Base-by-base conservation (phyloP, 1,284 basidiomycete genomes). In the Omphalotus olearius region DNA sequence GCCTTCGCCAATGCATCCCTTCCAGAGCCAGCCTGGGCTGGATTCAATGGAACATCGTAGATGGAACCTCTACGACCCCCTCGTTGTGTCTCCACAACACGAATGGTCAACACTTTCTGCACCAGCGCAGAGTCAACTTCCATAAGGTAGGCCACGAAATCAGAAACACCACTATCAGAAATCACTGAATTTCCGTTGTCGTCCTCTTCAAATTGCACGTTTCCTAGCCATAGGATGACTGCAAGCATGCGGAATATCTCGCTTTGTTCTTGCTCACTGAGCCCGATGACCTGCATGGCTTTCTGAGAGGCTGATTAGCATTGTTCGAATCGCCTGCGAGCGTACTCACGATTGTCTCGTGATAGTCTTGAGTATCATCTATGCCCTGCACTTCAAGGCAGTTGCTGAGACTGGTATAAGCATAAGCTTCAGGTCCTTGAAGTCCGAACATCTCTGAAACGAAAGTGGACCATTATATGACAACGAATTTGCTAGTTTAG, bases 351-450 rank as follows among this genome's bases (percentile, higher is more conserved):
- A 94, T 70, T 2, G 97, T 99, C 59, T 96, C 93, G 35, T 73
- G 68, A 68, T 89, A 99, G 63, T 99, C 97, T 42, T 85, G 77
- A 10, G 75, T 72, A 72, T 99, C 97, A 62, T 98, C 84, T 58
- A 99, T 97, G 52, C 90, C 93, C 35, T 83, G 79, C 7, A 99
- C 97, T 51, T 94, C 87, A 30, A 98, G 75, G 69, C 97, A 99
- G 55, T 91, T 88, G 64, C 93, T 96, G 59, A 87, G 72, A 63
- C 89, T 94, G 1, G 91, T 99, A 68, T 98, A 99, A 0, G 88
- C 83, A 67, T 99, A 99, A 0, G 93, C 85, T 57, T 98, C 94
- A 1, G 97, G 97, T 1, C 93, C 94, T 70, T 98, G 94, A n/a
- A 99, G 73, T 39, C 97, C 97, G 64, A 95, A 97, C 54, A 85